Percentiles rank a stretch among this genome's conserved stretches.
phyloP scores from a whole-genome alignment of 1,284 basidiomycete genomes.

The Sporisorium sorghi region DNA sequence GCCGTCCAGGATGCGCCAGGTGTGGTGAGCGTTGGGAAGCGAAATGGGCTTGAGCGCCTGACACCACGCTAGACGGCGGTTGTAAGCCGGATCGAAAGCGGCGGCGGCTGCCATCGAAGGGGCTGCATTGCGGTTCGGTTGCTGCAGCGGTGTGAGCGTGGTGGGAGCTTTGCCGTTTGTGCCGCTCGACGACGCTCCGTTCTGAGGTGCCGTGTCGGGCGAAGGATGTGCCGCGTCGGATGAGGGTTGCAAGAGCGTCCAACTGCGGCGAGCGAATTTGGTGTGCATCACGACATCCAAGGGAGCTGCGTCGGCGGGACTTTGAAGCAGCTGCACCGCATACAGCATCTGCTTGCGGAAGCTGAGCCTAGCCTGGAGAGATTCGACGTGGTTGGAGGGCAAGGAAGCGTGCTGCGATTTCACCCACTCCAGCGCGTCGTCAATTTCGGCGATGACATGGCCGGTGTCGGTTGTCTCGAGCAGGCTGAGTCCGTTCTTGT shows the following conservation, averaged over 20 bases:
- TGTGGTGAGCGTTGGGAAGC: conserved; percentile 73
- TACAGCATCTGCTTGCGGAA: conserved; percentile 50
- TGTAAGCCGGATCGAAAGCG: conserved; percentile 79
- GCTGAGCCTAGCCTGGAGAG: conserved; percentile 32
- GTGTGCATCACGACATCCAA: conserved; percentile 48
- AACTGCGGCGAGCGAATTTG: conserved; percentile 39
- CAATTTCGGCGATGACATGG: conserved; percentile 75
- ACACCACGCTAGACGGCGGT: conserved; percentile 78
- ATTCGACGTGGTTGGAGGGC: conserved; percentile 5
- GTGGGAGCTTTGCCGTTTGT: not conserved
- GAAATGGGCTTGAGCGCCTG: conserved; percentile 78
- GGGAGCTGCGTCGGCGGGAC: conserved; percentile 26
- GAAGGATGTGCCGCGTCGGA: not conserved
- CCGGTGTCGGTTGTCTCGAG: conserved; percentile 77
- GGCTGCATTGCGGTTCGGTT: conserved; percentile 30
- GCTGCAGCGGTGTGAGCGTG: conserved; percentile 7
- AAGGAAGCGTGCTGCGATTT: conserved; percentile 39
- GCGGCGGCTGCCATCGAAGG: conserved; percentile 73
- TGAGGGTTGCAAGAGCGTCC: conserved; percentile 18
- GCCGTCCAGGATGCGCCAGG: conserved; percentile 74
- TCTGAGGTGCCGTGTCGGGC: not conserved
- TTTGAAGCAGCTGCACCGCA: conserved; percentile 28
- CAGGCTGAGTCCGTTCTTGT: conserved; percentile 85
- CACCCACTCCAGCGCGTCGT: conserved; percentile 75
- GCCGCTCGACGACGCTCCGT: not conserved